Evolutionary conservation across 192 early-diverging fungal genomes (phyloP), one percentile per base, ranked within the genome.

Genomic region (Backusella westeae): DNA sequence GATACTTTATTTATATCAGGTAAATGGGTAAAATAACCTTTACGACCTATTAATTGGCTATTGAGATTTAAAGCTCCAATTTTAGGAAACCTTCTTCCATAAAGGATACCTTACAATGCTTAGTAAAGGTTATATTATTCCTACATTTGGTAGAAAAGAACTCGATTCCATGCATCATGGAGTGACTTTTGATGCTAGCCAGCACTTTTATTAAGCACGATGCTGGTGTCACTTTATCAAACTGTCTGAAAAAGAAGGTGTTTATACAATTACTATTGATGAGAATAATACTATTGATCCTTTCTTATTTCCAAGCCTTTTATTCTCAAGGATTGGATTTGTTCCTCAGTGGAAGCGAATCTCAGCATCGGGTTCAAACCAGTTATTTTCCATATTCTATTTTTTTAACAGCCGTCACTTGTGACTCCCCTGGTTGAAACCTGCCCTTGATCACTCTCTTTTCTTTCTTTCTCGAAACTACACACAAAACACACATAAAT

Each of bases 401-500:
- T 26, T 26, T 63, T 63, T 63, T 23, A 63, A 63, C 56, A 63
- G 56, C 56, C 56, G 56, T 63, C 56, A 63, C 56, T 63, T 63
- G 56, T 63, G 56, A 63, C 56, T 63, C 56, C 56, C 53, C 53
- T 59, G 53, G n/a, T 59, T 59, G 26, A 6, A 59, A 26, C 53
- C 8, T 59, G 23, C 38, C 29, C 34, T 69, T 36, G 68, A 69
- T 69, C 36, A 34, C 34, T 35, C 67, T 68, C 12, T 17, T 4
- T 68, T n/a, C 14, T 29, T 4, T 34, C 32, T 68, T 68, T 34
- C 65, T 67, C 34, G 23, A 49, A 59, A 59, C n/a, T 10, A 59
- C 21, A 59, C 46, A 49, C 46, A 23, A 59, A 59, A n/a, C 46
- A 19, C 46, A 56, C 5, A 21, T 56, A 56, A 56, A 79, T 79